Evolutionary conservation across 352 stramenopile genomes (phyloP).

Genomic region (Phytophthora hibernalis): DNA sequence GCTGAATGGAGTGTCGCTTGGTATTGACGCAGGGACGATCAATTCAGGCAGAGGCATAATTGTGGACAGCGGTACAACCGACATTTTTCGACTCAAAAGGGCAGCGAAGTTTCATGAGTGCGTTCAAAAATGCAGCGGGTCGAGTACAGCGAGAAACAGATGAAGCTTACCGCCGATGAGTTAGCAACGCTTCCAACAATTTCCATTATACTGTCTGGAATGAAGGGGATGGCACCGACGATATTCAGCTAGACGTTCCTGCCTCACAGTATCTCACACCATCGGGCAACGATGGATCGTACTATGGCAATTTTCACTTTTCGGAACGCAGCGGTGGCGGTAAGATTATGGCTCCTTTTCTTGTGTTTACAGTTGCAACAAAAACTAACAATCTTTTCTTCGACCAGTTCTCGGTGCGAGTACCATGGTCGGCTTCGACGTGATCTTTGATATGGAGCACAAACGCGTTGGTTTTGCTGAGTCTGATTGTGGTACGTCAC

Average conservation of each 20-base stretch:
- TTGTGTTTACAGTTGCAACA: slow-evolving; percentile 9
- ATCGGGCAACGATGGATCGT: slow-evolving; percentile 52
- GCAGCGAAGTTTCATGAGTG: slow-evolving; percentile 57
- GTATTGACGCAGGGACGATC: slow-evolving; percentile 42
- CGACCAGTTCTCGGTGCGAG: slow-evolving; percentile 76
- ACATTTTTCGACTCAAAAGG: slow-evolving; percentile 78
- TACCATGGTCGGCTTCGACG: slow-evolving; percentile 82
- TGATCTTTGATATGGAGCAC: slow-evolving; percentile 86
- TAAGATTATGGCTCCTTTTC: slow-evolving; percentile 31
- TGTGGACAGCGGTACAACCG: slow-evolving; percentile 87
- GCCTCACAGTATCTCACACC: slow-evolving; percentile 71
- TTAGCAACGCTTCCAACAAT: slow-evolving; percentile 62
- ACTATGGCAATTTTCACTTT: slow-evolving; percentile 86
- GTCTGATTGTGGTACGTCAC: slow-evolving; percentile 63
- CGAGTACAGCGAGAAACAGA: slow-evolving; percentile 69
- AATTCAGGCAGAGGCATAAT: slow-evolving; percentile 85
- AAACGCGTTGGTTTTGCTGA: slow-evolving; percentile 83
- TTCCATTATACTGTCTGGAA: slow-evolving; percentile 69
- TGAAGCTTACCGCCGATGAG: slow-evolving; percentile 53
- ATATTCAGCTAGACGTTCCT: slow-evolving; percentile 72
- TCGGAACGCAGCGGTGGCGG: slow-evolving; percentile 78
- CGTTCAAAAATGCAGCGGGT: slow-evolving; percentile 54
- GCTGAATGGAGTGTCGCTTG: slow-evolving; percentile 64
- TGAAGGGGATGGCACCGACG: slow-evolving; percentile 49
- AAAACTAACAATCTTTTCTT: slow-evolving; percentile 6